Conservation (phyloP, 1,139 yeast species). For the Yamadazyma dushanensis region DNA sequence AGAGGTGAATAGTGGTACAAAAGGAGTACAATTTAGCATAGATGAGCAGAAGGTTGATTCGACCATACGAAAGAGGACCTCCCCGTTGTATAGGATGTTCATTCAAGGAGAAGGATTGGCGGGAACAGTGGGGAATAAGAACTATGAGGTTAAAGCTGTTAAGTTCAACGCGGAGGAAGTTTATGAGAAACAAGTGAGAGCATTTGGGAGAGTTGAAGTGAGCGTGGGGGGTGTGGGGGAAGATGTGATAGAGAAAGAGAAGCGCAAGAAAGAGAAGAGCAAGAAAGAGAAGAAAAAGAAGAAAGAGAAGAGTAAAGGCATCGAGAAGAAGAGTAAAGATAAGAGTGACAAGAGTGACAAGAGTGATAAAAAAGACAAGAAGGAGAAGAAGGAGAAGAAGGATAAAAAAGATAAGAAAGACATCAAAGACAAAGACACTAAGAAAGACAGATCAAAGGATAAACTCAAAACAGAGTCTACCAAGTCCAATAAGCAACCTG, state of each 20-base stretch:
- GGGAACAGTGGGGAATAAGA: constrained; percentile 64
- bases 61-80: constrained; percentile 48
- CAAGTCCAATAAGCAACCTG: background rate
- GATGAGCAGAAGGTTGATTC: constrained; percentile 37
- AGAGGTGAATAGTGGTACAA: constrained; percentile 48
- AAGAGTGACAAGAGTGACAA: constrained; percentile 21
- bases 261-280: constrained; percentile 10
- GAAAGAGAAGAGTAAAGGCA: constrained; percentile 21
- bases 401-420: constrained; percentile 7
- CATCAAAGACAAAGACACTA: constrained; percentile 11
- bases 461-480: constrained; percentile 1
- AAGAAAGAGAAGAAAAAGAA: constrained; percentile 17
- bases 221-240: constrained; percentile 11
- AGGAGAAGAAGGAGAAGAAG: constrained; percentile 8
- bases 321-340: constrained; percentile 18
- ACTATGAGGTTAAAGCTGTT: constrained; percentile 19
- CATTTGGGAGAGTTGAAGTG: too few relatives aligned
- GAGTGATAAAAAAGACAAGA: constrained; percentile 11
- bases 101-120: constrained; percentile 81
- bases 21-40: constrained; percentile 40
- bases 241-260: constrained; percentile 10
- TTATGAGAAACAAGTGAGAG: constrained; percentile 20
- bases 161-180: constrained; percentile 19
- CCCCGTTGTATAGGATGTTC: constrained; percentile 73
- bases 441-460: constrained; percentile 9